phyloP scores from a whole-genome alignment of 2,329 filamentous ascomycete genomes.

The Microcera coccophila region DNA sequence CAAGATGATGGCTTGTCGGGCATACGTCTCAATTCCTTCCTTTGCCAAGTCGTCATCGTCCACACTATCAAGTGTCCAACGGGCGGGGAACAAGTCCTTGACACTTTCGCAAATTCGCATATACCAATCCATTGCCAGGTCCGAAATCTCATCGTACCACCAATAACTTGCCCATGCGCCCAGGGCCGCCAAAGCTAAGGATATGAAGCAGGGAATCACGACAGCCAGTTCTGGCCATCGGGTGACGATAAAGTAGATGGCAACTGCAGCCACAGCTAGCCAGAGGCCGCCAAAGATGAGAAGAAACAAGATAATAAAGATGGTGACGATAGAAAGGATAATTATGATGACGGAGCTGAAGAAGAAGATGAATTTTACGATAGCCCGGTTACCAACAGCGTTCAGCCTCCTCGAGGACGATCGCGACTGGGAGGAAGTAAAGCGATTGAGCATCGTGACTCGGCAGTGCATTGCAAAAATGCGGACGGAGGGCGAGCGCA shows the following conservation, averaged over 20 bases:
- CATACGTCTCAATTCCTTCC: constrained; percentile 18
- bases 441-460: constrained; percentile 26
- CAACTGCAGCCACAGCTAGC: constrained; percentile 12
- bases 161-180: constrained; percentile 11
- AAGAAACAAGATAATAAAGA: neutral
- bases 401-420: constrained; percentile 24
- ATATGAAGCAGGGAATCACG: constrained; percentile 24
- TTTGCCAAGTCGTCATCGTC: constrained; percentile 22
- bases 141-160: constrained; percentile 9
- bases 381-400: constrained; percentile 26
- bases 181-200: constrained; percentile 8
- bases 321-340: neutral
- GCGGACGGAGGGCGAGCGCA: constrained; percentile 23
- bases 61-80: constrained; percentile 14
- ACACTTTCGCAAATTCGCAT: neutral
- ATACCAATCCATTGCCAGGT: neutral
- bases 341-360: neutral
- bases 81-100: constrained; percentile 1
- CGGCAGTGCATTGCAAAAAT: constrained; percentile 16
- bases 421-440: constrained; percentile 17
- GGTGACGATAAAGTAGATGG: constrained; percentile 28
- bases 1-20: neutral
- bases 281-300: constrained; percentile 18
- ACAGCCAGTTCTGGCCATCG: constrained; percentile 26
- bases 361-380: constrained; percentile 17